A percentile compares a stretch with the other conserved stretches of the same genome.
phyloP scores from a whole-genome alignment of 75 land plant genomes.

The Adiantum capillusveneris region DNA sequence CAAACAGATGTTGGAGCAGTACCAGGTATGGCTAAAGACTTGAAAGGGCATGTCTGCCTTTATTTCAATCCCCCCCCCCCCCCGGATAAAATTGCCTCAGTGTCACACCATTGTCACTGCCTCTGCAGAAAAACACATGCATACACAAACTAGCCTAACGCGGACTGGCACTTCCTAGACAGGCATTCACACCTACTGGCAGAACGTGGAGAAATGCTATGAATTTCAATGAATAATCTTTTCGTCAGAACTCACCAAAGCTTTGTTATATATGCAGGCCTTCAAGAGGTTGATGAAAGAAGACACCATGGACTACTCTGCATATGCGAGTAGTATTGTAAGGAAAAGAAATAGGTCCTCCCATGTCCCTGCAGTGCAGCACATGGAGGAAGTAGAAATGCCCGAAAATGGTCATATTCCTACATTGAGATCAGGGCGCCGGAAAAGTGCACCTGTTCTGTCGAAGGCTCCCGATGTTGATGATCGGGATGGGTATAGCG shows the following conservation, averaged over 20 bases:
- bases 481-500: neutral
- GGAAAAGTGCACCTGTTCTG: conserved; percentile 12
- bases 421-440: conserved; percentile 31
- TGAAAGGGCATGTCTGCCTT: no score
- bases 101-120: no score
- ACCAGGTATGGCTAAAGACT: no score
- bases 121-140: no score
- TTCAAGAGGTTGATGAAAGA: conserved; percentile 80
- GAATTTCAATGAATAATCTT: no score
- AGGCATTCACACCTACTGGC: no score
- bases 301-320: conserved; percentile 76
- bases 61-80: neutral
- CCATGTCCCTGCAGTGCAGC: conserved; percentile 9
- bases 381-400: neutral
- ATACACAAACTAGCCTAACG: no score
- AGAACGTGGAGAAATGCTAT: no score
- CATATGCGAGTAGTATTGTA: conserved; percentile 48
- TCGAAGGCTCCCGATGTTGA: neutral
- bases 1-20: conserved; percentile 55
- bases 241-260: no score
- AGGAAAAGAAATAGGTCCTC: conserved; percentile 39
- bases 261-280: conserved; percentile 37
- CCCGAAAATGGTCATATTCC: conserved; percentile 20
- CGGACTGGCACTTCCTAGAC: no score
- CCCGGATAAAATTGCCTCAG: no score